Base-by-base conservation (phyloP, 805 yeast species). In the Wickerhamomyces silvicola region DNA sequence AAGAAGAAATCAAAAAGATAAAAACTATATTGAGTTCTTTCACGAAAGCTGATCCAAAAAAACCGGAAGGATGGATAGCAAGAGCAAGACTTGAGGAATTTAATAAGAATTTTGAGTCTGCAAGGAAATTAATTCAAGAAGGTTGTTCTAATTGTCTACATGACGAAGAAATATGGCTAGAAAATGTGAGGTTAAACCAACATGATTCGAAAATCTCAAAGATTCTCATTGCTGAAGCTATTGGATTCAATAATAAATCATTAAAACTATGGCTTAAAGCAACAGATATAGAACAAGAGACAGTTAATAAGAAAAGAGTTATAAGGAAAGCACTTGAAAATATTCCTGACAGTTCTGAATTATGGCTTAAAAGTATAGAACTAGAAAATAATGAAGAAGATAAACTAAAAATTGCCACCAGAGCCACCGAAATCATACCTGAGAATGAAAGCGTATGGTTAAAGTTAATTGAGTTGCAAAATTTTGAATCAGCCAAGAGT, bases 21-120 rank as follows among this genome's bases (percentile, higher is more conserved):
- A 60, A 92, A 22, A 48, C 65, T 3, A 61, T 86, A 7, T 64
- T 88, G 28, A 61, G 71, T n/a, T 78, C 86, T 3, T 68, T 83
- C 41, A 66, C 94, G 22, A 73, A 71, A 41, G 60, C 85, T 0
- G 81, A 84, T 45, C 95, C 97, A 0, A 56, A 60, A 25, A 79
- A 77, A 36, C 72, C 94, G 0, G 72, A 72, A 29, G 83, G 81
- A 5, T 90, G 95, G 95, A 81, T 90, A 15, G 85, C 94, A 0
- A 73, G 86, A 29, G 94, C 95, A 0, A 59, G 85, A 28, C 52
- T 86, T 8, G 97, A 90, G 49, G 81, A 74, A 42, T 70, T 68
- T 27, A 80, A 78, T 1, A 66, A 67, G 27, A 76, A 75, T 31
- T 62, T 64, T 33, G 58, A 58, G 5, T 56, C 56, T 10, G 96